These are phyloP conservation scores for Hanseniaspora uvarum DNA, from an alignment of 1,139 yeast species.

Conservation along the genomic window DNA sequence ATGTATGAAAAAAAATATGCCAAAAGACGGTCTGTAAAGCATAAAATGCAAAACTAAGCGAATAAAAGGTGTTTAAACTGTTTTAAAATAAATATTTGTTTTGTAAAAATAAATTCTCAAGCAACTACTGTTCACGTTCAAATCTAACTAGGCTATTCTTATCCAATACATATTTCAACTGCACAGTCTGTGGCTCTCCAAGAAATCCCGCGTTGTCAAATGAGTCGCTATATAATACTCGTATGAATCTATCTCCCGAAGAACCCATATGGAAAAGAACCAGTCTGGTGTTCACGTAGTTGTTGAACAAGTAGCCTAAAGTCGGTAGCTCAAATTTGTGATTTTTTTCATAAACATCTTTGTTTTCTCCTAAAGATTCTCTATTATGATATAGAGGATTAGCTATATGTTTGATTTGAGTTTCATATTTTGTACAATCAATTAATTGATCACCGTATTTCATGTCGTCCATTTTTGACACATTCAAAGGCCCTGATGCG, in stretches of 20 bases:
- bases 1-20: not conserved
- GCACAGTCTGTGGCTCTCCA: not conserved
- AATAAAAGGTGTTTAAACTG: no score
- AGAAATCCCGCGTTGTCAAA: not conserved
- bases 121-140: not conserved
- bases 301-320: conserved; percentile 12
- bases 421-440: conserved; percentile 9
- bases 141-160: conserved; percentile 3
- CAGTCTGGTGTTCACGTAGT: conserved; percentile 9
- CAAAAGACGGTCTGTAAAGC: not conserved
- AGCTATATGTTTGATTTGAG: conserved; percentile 7
- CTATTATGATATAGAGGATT: conserved; percentile 11
- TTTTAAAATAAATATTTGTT: no score
- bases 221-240: conserved; percentile 11
- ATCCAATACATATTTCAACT: not conserved
- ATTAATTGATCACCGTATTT: not conserved
- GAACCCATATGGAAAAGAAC: conserved; percentile 12
- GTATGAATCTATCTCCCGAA: conserved; percentile 6
- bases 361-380: not conserved
- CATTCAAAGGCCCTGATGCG: not conserved
- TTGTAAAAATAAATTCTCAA: no score
- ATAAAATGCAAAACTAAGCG: not conserved
- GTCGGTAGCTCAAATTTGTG: conserved; percentile 14
- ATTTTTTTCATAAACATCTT: not conserved
- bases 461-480: not conserved